These are phyloP conservation scores for Exsudoporus frostii DNA, from an alignment of 768 basidiomycete genomes.

Conservation along the genomic window DNA sequence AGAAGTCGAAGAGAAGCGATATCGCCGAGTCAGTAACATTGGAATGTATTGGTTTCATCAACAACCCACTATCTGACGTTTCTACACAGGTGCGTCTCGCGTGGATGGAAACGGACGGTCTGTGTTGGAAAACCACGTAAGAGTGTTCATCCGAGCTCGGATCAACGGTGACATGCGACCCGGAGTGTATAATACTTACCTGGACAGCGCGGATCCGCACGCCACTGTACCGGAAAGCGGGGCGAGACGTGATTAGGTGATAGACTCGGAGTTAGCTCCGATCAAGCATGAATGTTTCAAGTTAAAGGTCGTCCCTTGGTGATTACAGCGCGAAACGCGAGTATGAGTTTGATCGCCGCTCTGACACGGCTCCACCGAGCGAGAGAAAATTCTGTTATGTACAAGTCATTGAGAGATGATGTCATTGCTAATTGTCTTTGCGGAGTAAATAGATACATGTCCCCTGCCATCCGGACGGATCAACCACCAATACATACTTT, in stretches of 20 bases:
- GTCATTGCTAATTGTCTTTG: constrained; percentile 10
- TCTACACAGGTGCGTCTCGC: neutral
- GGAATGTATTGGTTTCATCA: neutral
- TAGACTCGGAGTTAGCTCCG: neutral
- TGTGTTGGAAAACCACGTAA: neutral
- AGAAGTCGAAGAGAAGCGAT: neutral
- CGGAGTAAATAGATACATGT: neutral
- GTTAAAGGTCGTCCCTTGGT: neutral
- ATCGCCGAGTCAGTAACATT: neutral
- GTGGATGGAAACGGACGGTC: neutral
- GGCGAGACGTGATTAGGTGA: neutral
- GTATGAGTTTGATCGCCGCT: constrained; percentile 1
- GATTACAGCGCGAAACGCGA: constrained; percentile 3
- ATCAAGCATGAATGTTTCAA: neutral
- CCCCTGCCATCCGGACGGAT: constrained; percentile 11
- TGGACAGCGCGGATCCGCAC: neutral
- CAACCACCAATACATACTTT: neutral
- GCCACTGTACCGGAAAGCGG: neutral
- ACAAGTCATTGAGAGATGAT: neutral
- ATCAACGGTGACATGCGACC: neutral
- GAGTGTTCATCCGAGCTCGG: neutral
- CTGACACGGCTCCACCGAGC: neutral
- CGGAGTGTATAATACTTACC: neutral
- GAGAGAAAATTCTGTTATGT: neutral
- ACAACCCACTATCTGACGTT: no score